Percentiles rank a stretch among this genome's conserved stretches.
These are phyloP conservation scores for Dinochytrium kinnereticum DNA, from an alignment of 371 early-diverging fungal genomes.

Conservation along the genomic window DNA sequence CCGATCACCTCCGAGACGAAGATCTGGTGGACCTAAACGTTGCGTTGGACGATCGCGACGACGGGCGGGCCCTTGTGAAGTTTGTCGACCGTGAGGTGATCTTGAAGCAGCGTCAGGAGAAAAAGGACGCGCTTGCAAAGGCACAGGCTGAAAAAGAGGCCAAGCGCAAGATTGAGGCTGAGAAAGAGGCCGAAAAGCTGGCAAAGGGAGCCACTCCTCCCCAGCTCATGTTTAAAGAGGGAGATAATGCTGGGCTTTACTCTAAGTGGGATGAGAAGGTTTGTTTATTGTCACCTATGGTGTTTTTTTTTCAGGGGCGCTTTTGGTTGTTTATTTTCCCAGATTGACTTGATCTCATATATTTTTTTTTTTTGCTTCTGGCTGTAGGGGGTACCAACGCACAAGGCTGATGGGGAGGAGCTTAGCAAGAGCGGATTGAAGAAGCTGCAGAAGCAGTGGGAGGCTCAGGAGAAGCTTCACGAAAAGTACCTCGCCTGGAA, in stretches of 20 bases:
- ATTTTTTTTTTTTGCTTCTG: too few relatives aligned
- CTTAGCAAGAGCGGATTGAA: slow-evolving; percentile 82
- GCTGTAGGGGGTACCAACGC: too few relatives aligned
- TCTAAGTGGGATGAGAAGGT: slow-evolving; percentile 78
- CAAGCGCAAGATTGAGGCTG: slow-evolving; percentile 60
- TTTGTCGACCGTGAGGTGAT: slow-evolving; percentile 78
- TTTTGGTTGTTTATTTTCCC: too few relatives aligned
- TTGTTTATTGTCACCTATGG: not conserved
- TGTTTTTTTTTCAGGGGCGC: not conserved
- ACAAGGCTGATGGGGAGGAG: slow-evolving; percentile 80
- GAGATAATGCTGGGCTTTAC: slow-evolving; percentile 64
- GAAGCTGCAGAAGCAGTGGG: slow-evolving; percentile 87
- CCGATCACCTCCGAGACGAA: slow-evolving; percentile 88
- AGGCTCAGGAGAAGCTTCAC: slow-evolving; percentile 84
- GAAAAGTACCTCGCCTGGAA: slow-evolving; percentile 67
- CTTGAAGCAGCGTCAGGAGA: slow-evolving; percentile 68
- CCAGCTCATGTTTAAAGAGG: slow-evolving; percentile 75
- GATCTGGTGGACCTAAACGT: slow-evolving; percentile 89
- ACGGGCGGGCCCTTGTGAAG: slow-evolving; percentile 90
- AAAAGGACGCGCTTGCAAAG: slow-evolving; percentile 32
- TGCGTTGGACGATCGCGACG: slow-evolving; percentile 91
- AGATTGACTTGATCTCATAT: too few relatives aligned
- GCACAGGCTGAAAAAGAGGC: slow-evolving; percentile 62
- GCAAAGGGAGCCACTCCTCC: slow-evolving; percentile 80
- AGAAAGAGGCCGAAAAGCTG: slow-evolving; percentile 76